Conservation (phyloP, 2,329 filamentous ascomycete genomes). For the Nemania serpens region DNA sequence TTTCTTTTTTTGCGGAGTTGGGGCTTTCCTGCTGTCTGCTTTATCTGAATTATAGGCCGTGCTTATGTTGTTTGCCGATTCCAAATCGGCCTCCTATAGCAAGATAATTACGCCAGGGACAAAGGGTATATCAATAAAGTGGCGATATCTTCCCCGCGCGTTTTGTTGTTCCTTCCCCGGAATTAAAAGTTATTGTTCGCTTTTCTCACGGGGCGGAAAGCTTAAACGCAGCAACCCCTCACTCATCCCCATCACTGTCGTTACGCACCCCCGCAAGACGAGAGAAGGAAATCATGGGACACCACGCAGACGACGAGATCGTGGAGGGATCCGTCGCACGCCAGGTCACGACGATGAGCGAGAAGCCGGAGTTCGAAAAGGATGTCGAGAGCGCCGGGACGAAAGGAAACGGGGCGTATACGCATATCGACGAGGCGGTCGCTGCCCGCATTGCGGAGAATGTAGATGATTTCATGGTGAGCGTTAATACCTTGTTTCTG, state of each 20-base stretch:
- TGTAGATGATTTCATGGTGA: constrained; percentile 41
- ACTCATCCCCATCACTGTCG: neutral
- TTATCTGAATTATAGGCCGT: neutral
- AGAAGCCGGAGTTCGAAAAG: constrained; percentile 29
- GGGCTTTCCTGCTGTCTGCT: neutral
- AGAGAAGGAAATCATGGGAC: neutral
- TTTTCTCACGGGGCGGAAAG: no score
- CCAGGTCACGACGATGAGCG: constrained; percentile 25
- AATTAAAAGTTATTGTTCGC: no score
- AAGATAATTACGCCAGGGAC: no score
- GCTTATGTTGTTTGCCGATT: neutral
- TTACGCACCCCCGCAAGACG: no score
- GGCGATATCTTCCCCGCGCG: no score
- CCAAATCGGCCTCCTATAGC: neutral
- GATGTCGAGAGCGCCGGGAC: constrained; percentile 24
- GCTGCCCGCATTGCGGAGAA: constrained; percentile 38
- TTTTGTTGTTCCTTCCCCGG: no score
- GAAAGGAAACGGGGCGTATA: constrained; percentile 12
- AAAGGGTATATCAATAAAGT: no score
- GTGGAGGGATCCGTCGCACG: constrained; percentile 22
- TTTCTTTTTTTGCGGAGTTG: neutral
- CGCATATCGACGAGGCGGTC: constrained; percentile 36
- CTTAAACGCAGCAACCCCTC: neutral
- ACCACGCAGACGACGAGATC: constrained; percentile 16
- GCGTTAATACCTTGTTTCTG: neutral